Evolutionary conservation across 129 eudicot species (phyloP).

Genomic region (Centaurea solstitialis): DNA sequence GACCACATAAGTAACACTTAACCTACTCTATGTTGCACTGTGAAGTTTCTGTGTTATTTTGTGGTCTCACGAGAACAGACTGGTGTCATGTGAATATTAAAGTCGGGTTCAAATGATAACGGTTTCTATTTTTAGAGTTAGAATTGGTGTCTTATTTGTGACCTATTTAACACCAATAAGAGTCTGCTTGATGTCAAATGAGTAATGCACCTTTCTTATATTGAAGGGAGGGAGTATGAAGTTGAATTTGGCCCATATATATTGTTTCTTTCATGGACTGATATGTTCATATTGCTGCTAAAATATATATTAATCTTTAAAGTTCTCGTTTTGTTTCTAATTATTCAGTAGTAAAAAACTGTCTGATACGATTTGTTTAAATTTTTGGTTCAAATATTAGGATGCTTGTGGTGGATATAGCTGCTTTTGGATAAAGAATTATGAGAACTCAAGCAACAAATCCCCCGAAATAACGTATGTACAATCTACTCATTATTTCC

Average conservation of each 20-base stretch:
- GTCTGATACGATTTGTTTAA: not conserved
- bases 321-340: not conserved
- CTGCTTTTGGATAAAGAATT: slow-evolving; percentile 83
- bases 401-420: slow-evolving; percentile 83
- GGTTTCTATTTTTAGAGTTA: too few species aligned
- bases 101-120: too few species aligned
- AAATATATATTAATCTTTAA: not conserved
- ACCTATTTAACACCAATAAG: not conserved
- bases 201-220: not conserved
- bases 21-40: too few species aligned
- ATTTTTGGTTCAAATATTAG: slow-evolving; percentile 36
- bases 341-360: not conserved
- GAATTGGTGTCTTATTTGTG: too few species aligned
- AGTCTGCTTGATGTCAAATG: not conserved
- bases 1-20: too few species aligned
- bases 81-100: too few species aligned
- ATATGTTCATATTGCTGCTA: slow-evolving; percentile 4
- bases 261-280: slow-evolving; percentile 3
- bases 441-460: slow-evolving; percentile 48
- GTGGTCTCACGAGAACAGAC: too few species aligned
- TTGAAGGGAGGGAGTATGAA: not conserved
- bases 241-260: slow-evolving; percentile 2
- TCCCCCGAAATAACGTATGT: slow-evolving; percentile 75
- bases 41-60: too few species aligned
- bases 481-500: slow-evolving; percentile 2